A percentile compares a stretch with the other conserved stretches of the same genome.
Evolutionary conservation across 805 yeast genomes (phyloP).

Genomic region (Saturnispora dispora): DNA sequence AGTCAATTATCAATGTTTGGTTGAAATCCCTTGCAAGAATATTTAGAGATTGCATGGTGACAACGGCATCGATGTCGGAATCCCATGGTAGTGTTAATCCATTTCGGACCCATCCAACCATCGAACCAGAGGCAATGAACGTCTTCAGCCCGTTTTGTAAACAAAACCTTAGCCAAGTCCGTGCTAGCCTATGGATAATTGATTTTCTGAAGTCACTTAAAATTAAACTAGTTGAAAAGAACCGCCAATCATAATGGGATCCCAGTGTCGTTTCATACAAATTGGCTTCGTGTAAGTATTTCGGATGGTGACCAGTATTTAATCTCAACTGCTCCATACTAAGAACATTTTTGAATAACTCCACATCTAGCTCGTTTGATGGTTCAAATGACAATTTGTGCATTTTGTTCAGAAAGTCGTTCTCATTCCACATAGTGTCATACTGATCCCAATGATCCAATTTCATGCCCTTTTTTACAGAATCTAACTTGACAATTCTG

Average conservation of each 20-base stretch:
- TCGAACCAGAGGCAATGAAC: slow-evolving; percentile 59
- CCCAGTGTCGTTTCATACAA: slow-evolving; percentile 25
- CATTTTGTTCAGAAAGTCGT: slow-evolving; percentile 5
- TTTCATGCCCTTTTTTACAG: slow-evolving; percentile 3
- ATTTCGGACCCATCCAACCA: slow-evolving; percentile 55
- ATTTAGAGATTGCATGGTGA: slow-evolving; percentile 38
- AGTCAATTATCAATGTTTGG: slow-evolving; percentile 41
- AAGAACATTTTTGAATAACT: slow-evolving; percentile 6
- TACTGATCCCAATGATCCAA: slow-evolving; percentile 7
- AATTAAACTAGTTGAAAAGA: slow-evolving; percentile 26
- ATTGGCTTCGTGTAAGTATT: slow-evolving; percentile 37
- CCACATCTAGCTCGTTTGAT: slow-evolving; percentile 8
- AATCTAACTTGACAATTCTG: slow-evolving; percentile 2
- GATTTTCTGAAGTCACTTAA: slow-evolving; percentile 17
- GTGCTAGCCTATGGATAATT: slow-evolving; percentile 37
- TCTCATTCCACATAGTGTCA: slow-evolving; percentile 13
- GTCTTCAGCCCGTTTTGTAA: slow-evolving; percentile 35
- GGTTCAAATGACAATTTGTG: background rate
- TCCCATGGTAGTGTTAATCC: slow-evolving; percentile 56
- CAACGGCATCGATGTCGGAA: slow-evolving; percentile 52
- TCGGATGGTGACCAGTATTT: slow-evolving; percentile 17
- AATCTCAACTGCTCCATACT: slow-evolving; percentile 9
- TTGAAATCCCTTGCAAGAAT: slow-evolving; percentile 38
- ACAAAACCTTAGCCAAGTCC: slow-evolving; percentile 48
- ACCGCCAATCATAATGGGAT: slow-evolving; percentile 41